Base-by-base conservation (phyloP, 2,329 filamentous ascomycete species). In the Ophiostoma himal-ulmi region DNA sequence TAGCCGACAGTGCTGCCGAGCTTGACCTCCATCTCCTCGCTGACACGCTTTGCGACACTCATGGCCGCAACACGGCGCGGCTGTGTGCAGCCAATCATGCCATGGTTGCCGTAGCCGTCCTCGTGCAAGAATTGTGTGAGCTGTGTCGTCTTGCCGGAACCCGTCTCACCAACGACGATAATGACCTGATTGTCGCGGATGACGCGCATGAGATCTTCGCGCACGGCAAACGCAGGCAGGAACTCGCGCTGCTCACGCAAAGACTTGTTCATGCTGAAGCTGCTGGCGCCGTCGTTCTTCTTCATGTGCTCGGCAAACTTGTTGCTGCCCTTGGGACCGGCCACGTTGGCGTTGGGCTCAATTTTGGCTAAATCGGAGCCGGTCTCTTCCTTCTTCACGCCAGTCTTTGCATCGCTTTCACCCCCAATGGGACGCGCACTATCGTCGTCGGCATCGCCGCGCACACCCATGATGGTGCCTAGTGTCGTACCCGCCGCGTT, bases 21-120 rank as follows among this genome's bases (percentile, higher is more conserved):
- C 70, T 90, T 90, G 64, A 96, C 93, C 75, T 97, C 92, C 96
- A 99, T 99, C 81, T 99, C 95, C 81, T 99, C 95, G 71, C 92
- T 93, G 54, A 99, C 95, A 83, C 95, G 93, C 79, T 98, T 98
- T 1, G 95, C 95, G 37, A 99, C 95, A 81, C 94, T 97, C 95
- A 99, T 99, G 30, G 95, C 95, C 34, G 95, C 95, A 44, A 99
- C 96, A 84, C 95, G 91, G 76, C 95, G 88, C 69, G 95, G 95
- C 75, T 99, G 95, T 1, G 95, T 99, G 78, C 95, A 99, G 5
- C 93, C 94, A 75, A 99, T 98, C 85, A 97, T 89, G 67, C 95
- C 95, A 41, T 85, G 82, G 70, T 90, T 91, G 17, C 90, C 92
- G 78, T 97, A 99, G 0, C 96, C 96, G 76, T 98, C 95, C 79